Evolutionary conservation across 768 basidiomycete genomes (phyloP), one percentile per base, ranked within the genome.

Genomic region (Hysterangium stoloniferum): DNA sequence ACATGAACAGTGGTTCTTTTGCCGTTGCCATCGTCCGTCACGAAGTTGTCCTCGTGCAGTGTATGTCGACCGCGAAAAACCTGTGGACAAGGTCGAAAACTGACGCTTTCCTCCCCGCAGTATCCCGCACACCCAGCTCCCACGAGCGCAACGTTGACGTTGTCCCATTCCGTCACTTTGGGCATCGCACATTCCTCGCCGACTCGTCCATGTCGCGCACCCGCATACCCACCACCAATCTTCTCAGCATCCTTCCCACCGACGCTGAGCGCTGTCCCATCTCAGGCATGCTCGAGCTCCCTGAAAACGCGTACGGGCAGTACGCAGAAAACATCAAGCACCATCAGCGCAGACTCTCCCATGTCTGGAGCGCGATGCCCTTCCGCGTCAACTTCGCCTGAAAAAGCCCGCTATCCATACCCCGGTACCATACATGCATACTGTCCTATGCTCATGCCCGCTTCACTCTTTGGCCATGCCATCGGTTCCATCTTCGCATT

Each of bases 11-110:
- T 60, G 80, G 84, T 45, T 73, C 76, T 34, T 66, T 84, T 52
- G 84, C 82, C 45, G 75, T 86, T 51, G 84, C 84, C 19, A 60
- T 85, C 52, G 80, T 86, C 40, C 78, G 80, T 56, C 78, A 75
- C 58, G 77, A 80, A 61, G 78, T 86, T 29, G 77, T 76, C 71
- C 62, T 86, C 54, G 78, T 85, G 22, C 79, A 82, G 77, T 77
- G 84, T 82, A 57, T 50, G 24, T n/a, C 35, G 1, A 6, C 24
- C 29, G 33, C 45, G 31, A 29, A 38, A 19, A 43, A 34, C 35
- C 4, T 8, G n/a, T 38, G 46, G 7, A 42, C 11, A 12, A 46
- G 42, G 40, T 35, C 53, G 57, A 56, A 54, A 43, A 25, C 19
- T 22, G 22, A 51, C 28, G 11, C 6, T 35, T 38, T 27, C 42